Evolutionary conservation across 2,329 filamentous ascomycete species (phyloP).

Genomic region (Penicillium glabrum): DNA sequence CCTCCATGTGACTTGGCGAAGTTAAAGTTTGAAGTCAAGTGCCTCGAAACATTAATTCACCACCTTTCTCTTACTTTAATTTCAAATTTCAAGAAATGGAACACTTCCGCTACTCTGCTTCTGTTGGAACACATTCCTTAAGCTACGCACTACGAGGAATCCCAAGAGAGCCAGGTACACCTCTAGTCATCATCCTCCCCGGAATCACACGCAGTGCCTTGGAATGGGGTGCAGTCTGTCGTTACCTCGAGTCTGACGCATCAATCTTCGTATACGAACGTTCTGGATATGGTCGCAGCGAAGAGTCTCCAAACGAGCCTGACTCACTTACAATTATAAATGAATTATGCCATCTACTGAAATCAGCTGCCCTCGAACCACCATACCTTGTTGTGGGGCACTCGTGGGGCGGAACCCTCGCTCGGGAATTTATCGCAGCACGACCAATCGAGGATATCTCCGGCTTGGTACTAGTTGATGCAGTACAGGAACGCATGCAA

Average conservation of each 20-base stretch:
- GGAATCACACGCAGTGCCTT: conserved; percentile 5
- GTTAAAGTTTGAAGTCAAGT: neutral
- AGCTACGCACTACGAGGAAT: conserved; percentile 7
- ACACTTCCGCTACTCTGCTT: neutral
- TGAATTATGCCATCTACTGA: neutral
- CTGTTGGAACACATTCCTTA: conserved; percentile 3
- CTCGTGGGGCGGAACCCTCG: conserved; percentile 5
- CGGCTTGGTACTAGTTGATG: neutral
- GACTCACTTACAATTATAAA: conserved; percentile 4
- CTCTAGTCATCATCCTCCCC: neutral
- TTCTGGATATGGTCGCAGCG: conserved; percentile 5
- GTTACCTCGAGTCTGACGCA: neutral
- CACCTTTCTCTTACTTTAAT: neutral
- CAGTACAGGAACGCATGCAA: conserved; percentile 7
- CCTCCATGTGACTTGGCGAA: neutral
- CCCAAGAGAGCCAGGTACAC: neutral
- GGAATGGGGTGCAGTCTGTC: conserved; percentile 8
- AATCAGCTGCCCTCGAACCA: neutral
- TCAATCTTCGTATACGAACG: conserved; percentile 2
- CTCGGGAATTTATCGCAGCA: conserved; percentile 4
- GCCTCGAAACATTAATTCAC: neutral
- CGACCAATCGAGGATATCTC: neutral
- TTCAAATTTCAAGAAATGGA: neutral
- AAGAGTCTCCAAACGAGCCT: neutral
- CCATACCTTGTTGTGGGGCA: conserved; percentile 6